phyloP scores from a whole-genome alignment of 768 basidiomycete genomes.

The Boletus coccyginus region DNA sequence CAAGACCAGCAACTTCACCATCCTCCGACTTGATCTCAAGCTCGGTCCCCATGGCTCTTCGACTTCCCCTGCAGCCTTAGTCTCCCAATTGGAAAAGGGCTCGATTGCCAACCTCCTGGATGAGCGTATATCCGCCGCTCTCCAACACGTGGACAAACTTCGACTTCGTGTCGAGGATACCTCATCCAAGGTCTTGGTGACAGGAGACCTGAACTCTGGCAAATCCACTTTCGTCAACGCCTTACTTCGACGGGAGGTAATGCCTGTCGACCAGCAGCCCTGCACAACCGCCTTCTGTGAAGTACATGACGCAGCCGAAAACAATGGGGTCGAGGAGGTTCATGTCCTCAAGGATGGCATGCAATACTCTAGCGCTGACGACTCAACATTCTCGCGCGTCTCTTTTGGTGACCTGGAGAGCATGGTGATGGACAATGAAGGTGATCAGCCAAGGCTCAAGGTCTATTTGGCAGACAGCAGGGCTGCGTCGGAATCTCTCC shows the following conservation, averaged over 20 bases:
- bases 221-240: conserved; percentile 99
- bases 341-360: conserved; percentile 73
- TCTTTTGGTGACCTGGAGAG: conserved; percentile 70
- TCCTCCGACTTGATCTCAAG: conserved; percentile 90
- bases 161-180: conserved; percentile 86
- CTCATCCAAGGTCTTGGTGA: conserved; percentile 94
- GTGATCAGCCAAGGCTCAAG: conserved; percentile 71
- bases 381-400: conserved; percentile 71
- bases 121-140: conserved; percentile 71
- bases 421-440: conserved; percentile 60
- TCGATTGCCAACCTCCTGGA: conserved; percentile 92
- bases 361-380: conserved; percentile 67
- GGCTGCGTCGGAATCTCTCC: conserved; percentile 74
- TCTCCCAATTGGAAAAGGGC: conserved; percentile 87
- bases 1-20: conserved; percentile 66
- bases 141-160: conserved; percentile 81
- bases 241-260: conserved; percentile 81
- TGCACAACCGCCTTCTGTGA: conserved; percentile 97
- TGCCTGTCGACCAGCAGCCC: conserved; percentile 98
- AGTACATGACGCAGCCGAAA: conserved; percentile 87
- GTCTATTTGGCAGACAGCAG: conserved; percentile 85
- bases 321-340: conserved; percentile 77
- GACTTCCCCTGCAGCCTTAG: conserved; percentile 65
- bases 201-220: conserved; percentile 96
- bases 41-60: conserved; percentile 72